Evolutionary conservation across 1,284 basidiomycete species (phyloP).

Genomic region (Ustanciosporium gigantosporum): DNA sequence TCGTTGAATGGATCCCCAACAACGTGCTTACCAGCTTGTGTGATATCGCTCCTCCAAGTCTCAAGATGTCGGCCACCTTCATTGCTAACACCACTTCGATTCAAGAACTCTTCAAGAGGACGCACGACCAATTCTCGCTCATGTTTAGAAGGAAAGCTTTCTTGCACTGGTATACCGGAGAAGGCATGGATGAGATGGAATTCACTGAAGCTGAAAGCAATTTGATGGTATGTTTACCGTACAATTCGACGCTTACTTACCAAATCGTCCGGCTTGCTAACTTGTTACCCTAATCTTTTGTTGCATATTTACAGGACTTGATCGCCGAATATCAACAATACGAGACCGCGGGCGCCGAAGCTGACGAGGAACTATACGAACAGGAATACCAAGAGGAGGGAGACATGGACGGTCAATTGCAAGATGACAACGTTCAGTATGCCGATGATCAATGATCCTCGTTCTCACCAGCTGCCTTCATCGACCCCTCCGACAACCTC

Average conservation of each 20-base stretch:
- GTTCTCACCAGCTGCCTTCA: too few relatives aligned
- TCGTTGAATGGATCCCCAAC: constrained; percentile 62
- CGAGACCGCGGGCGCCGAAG: constrained; percentile 60
- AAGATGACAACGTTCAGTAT: constrained; percentile 22
- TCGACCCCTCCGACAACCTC: too few relatives aligned
- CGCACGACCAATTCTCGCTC: constrained; percentile 58
- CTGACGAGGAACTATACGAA: constrained; percentile 53
- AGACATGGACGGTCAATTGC: not conserved
- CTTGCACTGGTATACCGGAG: constrained; percentile 62
- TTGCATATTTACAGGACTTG: too few relatives aligned
- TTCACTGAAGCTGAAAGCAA: constrained; percentile 62
- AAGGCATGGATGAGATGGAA: constrained; percentile 63
- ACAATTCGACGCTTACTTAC: too few relatives aligned
- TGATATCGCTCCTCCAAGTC: constrained; percentile 53
- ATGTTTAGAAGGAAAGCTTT: constrained; percentile 62
- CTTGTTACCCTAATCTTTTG: too few relatives aligned
- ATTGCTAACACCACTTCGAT: constrained; percentile 61
- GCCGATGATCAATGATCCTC: constrained; percentile 18
- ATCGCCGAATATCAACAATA: constrained; percentile 63
- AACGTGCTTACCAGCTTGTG: constrained; percentile 59
- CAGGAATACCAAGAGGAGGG: constrained; percentile 32
- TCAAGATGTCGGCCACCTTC: constrained; percentile 61
- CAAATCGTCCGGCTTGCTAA: too few relatives aligned
- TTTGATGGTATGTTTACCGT: too few relatives aligned
- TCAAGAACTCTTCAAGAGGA: constrained; percentile 57